Evolutionary conservation across 306 rosid species (phyloP).

Genomic region (Mimosa bimucronata): DNA sequence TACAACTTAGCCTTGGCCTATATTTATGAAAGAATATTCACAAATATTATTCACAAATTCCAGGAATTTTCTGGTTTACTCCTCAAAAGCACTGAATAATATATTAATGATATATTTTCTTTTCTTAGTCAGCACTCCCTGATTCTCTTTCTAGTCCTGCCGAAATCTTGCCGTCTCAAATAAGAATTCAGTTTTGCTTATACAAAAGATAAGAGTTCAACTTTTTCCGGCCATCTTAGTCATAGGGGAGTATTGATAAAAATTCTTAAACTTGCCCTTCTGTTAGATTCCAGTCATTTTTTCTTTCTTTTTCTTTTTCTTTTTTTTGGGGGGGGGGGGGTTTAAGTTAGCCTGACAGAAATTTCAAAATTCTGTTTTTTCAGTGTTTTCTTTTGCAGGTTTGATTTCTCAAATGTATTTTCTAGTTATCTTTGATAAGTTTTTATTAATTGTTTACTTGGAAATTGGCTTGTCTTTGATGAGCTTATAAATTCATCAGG

Average conservation of each 20-base stretch:
- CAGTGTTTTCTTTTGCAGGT: constrained; percentile 7
- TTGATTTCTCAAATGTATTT: constrained; percentile 18
- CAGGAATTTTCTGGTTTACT: neutral
- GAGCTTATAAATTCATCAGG: constrained; percentile 51
- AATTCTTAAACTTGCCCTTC: neutral
- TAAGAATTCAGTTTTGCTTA: neutral
- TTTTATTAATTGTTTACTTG: neutral
- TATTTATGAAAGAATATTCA: neutral
- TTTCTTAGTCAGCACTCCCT: neutral
- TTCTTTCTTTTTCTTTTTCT: neutral
- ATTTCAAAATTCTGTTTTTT: neutral
- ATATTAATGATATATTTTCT: neutral
- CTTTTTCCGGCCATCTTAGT: neutral
- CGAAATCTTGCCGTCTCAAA: neutral
- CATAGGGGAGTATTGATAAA: neutral
- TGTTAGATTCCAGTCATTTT: neutral
- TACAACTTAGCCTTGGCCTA: neutral
- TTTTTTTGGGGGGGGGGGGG: neutral
- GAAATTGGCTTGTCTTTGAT: constrained; percentile 37
- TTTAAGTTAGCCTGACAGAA: neutral
- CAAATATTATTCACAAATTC: neutral
- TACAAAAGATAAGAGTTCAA: neutral
- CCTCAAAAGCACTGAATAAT: neutral
- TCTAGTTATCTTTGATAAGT: constrained; percentile 16
- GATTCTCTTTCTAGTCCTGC: neutral